These are phyloP conservation scores for Solanum chacoense DNA, from an alignment of 305 asterid genomes.

Conservation along the genomic window DNA sequence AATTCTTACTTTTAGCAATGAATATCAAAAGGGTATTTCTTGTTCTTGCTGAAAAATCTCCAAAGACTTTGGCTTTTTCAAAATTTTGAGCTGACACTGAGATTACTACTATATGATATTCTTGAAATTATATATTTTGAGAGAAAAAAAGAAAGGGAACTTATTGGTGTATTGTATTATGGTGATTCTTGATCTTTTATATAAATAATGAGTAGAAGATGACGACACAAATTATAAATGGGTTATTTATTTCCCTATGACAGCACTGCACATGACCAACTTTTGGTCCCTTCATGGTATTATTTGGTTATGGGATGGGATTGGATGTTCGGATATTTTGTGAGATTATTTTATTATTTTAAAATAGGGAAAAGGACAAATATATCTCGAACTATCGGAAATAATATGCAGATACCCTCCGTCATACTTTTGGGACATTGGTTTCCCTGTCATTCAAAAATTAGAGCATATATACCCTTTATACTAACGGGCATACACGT, in stretches of 20 bases:
- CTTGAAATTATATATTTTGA: not conserved
- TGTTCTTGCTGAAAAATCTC: not conserved
- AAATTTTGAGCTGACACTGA: not conserved
- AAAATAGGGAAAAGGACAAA: no score
- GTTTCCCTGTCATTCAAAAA: no score
- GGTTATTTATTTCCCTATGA: not conserved
- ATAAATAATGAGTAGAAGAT: not conserved
- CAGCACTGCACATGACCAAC: not conserved
- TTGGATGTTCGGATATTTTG: not conserved
- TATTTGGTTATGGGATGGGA: not conserved
- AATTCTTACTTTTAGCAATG: not conserved
- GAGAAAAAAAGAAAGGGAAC: not conserved
- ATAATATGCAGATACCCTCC: no score
- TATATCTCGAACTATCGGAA: accelerated
- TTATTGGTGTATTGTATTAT: not conserved
- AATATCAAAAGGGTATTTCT: not conserved
- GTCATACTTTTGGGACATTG: no score
- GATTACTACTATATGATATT: not conserved
- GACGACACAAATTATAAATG: not conserved
- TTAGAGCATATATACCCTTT: no score
- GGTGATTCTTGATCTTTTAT: not conserved
- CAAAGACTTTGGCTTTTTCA: not conserved
- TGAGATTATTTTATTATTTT: not conserved
- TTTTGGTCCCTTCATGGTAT: not conserved
- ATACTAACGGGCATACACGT: no score